phyloP scores from a whole-genome alignment of 176 grass and related monocot species.

The sorghum (Sorghum bicolor) region DNA sequence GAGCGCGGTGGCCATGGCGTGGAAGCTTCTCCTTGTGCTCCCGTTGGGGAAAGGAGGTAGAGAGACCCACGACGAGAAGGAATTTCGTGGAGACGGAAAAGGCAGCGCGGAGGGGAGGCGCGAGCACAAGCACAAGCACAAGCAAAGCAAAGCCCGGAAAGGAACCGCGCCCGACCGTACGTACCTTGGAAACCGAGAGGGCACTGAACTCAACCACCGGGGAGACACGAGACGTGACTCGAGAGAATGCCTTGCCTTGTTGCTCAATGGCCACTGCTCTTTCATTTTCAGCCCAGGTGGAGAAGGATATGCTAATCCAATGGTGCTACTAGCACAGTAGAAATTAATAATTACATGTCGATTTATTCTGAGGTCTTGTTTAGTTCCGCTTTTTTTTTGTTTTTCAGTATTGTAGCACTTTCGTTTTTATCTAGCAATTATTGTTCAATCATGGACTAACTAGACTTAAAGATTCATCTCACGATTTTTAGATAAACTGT shows the following conservation, averaged over 20 bases:
- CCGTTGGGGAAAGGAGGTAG: too few relatives aligned
- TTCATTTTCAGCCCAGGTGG: background rate
- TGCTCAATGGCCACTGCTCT: background rate
- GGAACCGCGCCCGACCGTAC: background rate
- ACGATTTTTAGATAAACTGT: too few relatives aligned
- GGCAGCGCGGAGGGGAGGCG: background rate
- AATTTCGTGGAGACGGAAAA: background rate
- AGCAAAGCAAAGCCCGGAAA: background rate
- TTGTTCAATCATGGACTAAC: too few relatives aligned
- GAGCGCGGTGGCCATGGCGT: constrained; percentile 16
- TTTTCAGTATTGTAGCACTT: too few relatives aligned
- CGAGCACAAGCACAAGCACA: background rate
- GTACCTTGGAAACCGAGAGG: background rate
- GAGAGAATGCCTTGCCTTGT: constrained; percentile 8
- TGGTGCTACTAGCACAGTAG: too few relatives aligned
- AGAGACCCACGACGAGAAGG: background rate
- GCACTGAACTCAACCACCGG: background rate
- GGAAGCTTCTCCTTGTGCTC: constrained; percentile 37
- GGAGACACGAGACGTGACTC: background rate
- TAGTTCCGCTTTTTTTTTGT: too few relatives aligned
- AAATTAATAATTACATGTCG: too few relatives aligned
- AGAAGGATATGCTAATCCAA: too few relatives aligned
- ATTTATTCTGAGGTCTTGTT: too few relatives aligned
- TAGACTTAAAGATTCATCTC: too few relatives aligned
- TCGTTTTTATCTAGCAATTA: too few relatives aligned